Conservation (phyloP, 495 filamentous ascomycete genomes). For the Xylaria intraflava region DNA sequence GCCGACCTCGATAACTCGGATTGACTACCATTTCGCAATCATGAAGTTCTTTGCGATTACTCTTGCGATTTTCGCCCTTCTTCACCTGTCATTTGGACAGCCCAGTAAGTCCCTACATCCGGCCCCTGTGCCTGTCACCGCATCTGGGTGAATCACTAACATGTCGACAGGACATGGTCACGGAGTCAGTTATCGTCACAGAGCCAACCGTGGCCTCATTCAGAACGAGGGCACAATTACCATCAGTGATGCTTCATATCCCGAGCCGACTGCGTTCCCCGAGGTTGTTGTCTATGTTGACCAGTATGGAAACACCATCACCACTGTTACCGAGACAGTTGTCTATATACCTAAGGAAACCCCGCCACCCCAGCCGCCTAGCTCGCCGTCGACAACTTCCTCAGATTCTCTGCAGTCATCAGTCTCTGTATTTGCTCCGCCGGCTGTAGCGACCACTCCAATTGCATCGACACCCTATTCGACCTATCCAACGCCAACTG, state of each 20-base stretch:
- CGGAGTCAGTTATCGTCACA: slow-evolving; percentile 16
- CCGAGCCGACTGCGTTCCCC: slow-evolving; percentile 20
- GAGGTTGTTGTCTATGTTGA: slow-evolving; percentile 62
- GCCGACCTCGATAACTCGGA: not conserved
- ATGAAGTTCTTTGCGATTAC: slow-evolving; percentile 17
- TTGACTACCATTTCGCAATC: slow-evolving; percentile 8
- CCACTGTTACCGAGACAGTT: slow-evolving; percentile 27
- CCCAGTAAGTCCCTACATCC: slow-evolving; percentile 15
- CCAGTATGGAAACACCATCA: slow-evolving; percentile 50
- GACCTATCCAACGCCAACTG: slow-evolving; percentile 2
- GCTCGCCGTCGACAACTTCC: slow-evolving; percentile 8
- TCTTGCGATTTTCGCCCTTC: slow-evolving; percentile 18
- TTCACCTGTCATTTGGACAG: slow-evolving; percentile 22
- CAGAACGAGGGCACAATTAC: slow-evolving; percentile 18
- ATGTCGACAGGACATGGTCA: slow-evolving; percentile 17
- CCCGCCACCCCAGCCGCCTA: slow-evolving; percentile 3
- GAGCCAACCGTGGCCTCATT: slow-evolving; percentile 8
- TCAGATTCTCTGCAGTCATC: slow-evolving; percentile 15
- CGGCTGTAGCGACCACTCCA: slow-evolving; percentile 1
- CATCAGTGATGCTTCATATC: slow-evolving; percentile 16
- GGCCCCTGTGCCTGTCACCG: not conserved
- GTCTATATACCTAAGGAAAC: slow-evolving; percentile 21
- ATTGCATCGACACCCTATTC: slow-evolving; percentile 2
- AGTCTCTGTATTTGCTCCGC: not conserved
- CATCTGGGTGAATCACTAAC: slow-evolving; percentile 6